These are phyloP conservation scores for Acanthamoeba lenticulata DNA, from an alignment of 208 protist species.

Conservation along the genomic window DNA sequence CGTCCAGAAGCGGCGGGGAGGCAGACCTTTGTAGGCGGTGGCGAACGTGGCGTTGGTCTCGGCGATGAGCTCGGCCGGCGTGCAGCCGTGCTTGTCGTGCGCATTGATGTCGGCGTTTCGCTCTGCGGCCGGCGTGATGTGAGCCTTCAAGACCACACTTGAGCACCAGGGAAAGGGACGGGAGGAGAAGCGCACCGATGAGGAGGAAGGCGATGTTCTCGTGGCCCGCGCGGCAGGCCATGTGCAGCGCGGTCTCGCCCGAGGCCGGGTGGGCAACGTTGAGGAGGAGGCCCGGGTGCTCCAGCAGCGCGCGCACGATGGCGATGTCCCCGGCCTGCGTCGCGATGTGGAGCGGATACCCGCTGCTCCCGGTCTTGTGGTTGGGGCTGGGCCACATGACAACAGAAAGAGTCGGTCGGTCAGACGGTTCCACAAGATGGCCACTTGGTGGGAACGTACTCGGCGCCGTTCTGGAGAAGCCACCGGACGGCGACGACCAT, in stretches of 20 bases:
- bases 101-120: background rate
- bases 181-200: background rate
- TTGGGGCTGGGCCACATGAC: background rate
- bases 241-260: background rate
- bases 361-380: background rate
- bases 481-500: background rate
- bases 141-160: background rate
- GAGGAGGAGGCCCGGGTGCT: background rate
- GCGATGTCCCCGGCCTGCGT: background rate
- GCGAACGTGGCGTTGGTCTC: background rate
- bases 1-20: no score
- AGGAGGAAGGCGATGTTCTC: constrained; percentile 16
- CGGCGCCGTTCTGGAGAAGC: background rate
- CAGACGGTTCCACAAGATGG: background rate
- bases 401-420: background rate
- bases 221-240: background rate
- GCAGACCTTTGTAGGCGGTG: background rate
- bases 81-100: background rate
- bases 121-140: background rate
- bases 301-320: constrained; percentile 14
- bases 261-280: background rate
- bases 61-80: background rate
- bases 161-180: background rate
- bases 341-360: constrained; percentile 9
- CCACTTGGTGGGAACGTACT: background rate